Base-by-base conservation (phyloP, 2,329 filamentous ascomycete species). In the Claviceps paspali region DNA sequence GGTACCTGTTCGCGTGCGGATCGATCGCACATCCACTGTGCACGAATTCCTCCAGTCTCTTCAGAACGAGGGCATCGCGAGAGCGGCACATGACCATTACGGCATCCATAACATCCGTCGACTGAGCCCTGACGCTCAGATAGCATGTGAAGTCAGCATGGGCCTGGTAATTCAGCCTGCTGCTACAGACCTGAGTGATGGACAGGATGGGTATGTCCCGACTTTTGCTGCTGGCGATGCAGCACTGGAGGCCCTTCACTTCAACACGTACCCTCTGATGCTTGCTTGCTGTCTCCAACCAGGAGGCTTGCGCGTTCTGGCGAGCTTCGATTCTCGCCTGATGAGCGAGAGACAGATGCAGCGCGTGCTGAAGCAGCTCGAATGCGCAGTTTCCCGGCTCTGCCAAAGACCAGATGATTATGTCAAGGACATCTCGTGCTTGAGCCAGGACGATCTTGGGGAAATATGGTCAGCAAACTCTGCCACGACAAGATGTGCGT, bases 371-470 rank as follows among this genome's bases (percentile, higher is more conserved):
- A 22, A 10, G 14, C 65, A 71, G 33, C 61, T 79, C 10, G 64
- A 64, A 17, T 57, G 59, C 2, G 62, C 71, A 6, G 62, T 66
- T 0, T 57, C 61, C 17, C 59, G 67, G 28, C 59, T 79, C 24
- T 66, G 68, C 24, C 24, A 23, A 23, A 9, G n/a, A 2, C 19
- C 34, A 8, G 54, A 59, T 29, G 49, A 52, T 9, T 52, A 53
- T 1, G 48, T 63, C 9, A 49, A 53, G 4, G 45, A 59, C 2
- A 41, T 67, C 11, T 50, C 55, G 8, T 48, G 59, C 12, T 33
- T 64, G 15, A 48, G 53, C 0, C 47, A 54, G 0, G 49, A 53
- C 2, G 64, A 66, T n/a, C 42, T 53, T n/a, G 38, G 38, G 0
- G 52, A 60, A 37, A 52, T 66, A 5, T 45, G 48, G 40, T 47